Percentiles rank a stretch among this genome's conserved stretches.
phyloP scores from a whole-genome alignment of 345 rosid genomes.

The Gossypium turneri region DNA sequence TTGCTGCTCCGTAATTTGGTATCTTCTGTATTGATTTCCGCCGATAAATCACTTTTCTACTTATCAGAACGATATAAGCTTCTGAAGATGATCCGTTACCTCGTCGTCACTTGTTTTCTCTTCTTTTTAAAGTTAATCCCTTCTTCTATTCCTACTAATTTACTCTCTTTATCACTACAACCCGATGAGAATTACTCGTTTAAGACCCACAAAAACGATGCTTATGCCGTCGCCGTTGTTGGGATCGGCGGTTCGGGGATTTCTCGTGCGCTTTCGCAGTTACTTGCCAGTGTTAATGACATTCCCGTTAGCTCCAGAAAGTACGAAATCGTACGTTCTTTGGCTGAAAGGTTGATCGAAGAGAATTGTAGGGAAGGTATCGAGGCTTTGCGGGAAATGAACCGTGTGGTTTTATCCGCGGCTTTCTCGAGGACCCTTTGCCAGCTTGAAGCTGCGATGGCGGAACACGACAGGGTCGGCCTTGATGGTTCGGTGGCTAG shows the following conservation, averaged over 20 bases:
- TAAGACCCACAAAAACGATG: slow-evolving; percentile 8
- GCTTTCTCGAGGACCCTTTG: slow-evolving; percentile 60
- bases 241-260: slow-evolving; percentile 47
- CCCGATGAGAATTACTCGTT: background rate
- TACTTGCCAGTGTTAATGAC: slow-evolving; percentile 47
- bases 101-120: slow-evolving; percentile 45
- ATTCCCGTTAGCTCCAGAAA: slow-evolving; percentile 84
- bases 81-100: slow-evolving; percentile 46
- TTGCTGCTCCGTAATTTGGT: slow-evolving; percentile 52
- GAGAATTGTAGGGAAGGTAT: slow-evolving; percentile 55
- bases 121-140: slow-evolving; percentile 65
- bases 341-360: slow-evolving; percentile 71
- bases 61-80: slow-evolving; percentile 42
- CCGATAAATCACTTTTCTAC: slow-evolving; percentile 56
- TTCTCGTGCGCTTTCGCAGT: slow-evolving; percentile 67
- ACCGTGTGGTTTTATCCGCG: slow-evolving; percentile 50
- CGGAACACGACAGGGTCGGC: slow-evolving; percentile 26
- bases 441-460: slow-evolving; percentile 54
- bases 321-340: slow-evolving; percentile 63
- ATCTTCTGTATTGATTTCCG: slow-evolving; percentile 46
- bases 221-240: background rate
- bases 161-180: slow-evolving; percentile 5
- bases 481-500: slow-evolving; percentile 6
- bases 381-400: slow-evolving; percentile 46
- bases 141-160: slow-evolving; percentile 2